Percentiles rank a stretch among this genome's conserved stretches.
Conservation (phyloP, 192 early-diverging fungal genomes). For the Backusella tuberculispora region DNA sequence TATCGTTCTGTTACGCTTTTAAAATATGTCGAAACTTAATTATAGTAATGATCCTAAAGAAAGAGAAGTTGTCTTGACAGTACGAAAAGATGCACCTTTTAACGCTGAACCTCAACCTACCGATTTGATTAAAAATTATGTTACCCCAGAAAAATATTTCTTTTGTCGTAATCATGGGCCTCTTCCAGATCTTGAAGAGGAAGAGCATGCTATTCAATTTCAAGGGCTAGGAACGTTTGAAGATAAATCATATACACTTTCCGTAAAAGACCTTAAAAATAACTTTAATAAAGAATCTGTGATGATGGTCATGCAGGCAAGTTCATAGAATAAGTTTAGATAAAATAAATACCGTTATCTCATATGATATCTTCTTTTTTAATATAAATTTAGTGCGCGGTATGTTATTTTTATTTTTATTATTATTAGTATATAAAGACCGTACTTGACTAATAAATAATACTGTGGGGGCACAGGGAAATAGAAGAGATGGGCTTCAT, state of each 20-base stretch:
- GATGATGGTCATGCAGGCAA: constrained; percentile 50
- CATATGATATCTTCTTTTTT: constrained; percentile 1
- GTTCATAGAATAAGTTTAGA: background rate
- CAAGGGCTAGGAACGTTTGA: constrained; percentile 40
- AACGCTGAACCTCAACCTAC: constrained; percentile 82
- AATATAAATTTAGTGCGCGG: constrained; percentile 73
- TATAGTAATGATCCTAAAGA: constrained; percentile 80
- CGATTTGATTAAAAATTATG: constrained; percentile 61
- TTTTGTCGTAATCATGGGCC: constrained; percentile 92
- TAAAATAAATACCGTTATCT: background rate
- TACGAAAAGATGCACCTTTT: constrained; percentile 74
- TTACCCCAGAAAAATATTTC: constrained; percentile 78
- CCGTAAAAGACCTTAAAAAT: constrained; percentile 54
- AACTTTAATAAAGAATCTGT: constrained; percentile 58
- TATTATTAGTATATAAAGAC: background rate
- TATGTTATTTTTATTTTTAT: constrained; percentile 16
- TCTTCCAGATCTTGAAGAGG: constrained; percentile 72
- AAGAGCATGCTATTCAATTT: constrained; percentile 62
- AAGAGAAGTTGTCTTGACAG: constrained; percentile 59
- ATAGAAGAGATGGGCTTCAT: constrained; percentile 80
- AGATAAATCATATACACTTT: constrained; percentile 19
- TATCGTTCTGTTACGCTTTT: too few species aligned
- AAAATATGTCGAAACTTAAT: constrained; percentile 34
- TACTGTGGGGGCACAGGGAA: constrained; percentile 48
- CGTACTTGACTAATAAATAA: background rate